Percentiles rank a stretch among this genome's conserved stretches.
These are phyloP conservation scores for Beauveria scarabaeidicola DNA, from an alignment of 2,329 filamentous ascomycete genomes.

Conservation along the genomic window DNA sequence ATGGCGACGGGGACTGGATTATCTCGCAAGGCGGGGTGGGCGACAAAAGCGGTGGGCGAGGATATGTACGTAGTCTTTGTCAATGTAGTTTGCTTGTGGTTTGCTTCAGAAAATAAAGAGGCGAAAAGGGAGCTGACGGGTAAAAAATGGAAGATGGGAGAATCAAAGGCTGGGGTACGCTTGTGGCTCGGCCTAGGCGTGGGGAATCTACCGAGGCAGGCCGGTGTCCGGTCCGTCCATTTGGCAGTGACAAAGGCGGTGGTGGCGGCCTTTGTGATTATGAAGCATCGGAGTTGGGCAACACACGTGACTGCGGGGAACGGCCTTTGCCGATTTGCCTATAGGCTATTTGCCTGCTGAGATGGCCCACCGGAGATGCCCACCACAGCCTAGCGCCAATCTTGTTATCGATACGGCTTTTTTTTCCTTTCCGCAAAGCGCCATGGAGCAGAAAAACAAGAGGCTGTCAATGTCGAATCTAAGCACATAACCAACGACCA, in stretches of 20 bases:
- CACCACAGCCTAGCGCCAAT: slow-evolving; percentile 1
- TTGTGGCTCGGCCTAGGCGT: slow-evolving; percentile 13
- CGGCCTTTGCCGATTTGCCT: slow-evolving; percentile 6
- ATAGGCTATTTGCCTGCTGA: slow-evolving; percentile 10
- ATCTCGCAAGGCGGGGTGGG: slow-evolving; percentile 10
- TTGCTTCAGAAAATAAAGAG: background rate
- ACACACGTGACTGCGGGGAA: slow-evolving; percentile 29
- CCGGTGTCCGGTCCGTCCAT: slow-evolving; percentile 9
- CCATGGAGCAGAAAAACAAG: background rate
- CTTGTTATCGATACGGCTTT: slow-evolving; percentile 28
- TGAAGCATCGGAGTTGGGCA: slow-evolving; percentile 2
- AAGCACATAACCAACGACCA: slow-evolving; percentile 12
- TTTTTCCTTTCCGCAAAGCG: slow-evolving; percentile 18
- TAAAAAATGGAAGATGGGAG: slow-evolving; percentile 1
- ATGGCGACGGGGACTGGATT: slow-evolving; percentile 17
- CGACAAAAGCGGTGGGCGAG: background rate
- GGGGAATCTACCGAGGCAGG: slow-evolving; percentile 17
- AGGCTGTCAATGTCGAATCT: background rate
- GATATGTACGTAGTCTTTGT: background rate
- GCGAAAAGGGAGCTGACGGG: background rate
- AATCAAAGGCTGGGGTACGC: slow-evolving; percentile 4
- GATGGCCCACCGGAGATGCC: background rate
- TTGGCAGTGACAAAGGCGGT: background rate
- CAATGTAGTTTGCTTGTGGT: background rate
- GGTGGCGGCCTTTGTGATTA: background rate